Base-by-base conservation (phyloP, 139 green algal genomes). In the Auxenochlorella pyrenoidosa region DNA sequence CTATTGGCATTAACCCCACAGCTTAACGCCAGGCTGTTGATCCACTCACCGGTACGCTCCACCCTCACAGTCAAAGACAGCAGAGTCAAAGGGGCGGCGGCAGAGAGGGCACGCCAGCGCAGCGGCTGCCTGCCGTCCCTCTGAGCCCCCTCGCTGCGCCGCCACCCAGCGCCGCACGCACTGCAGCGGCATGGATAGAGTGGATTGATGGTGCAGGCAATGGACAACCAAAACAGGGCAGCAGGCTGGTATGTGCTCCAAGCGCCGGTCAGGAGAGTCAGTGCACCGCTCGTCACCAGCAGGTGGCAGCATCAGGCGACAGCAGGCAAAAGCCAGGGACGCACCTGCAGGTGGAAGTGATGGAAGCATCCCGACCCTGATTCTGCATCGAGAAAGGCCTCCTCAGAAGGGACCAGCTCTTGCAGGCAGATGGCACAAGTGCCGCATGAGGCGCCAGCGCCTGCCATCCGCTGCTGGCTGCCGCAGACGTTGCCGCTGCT, bases 331-430 rank as follows among this genome's bases (percentile, higher is more conserved):
- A 12, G 2, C 43, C 4, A 18, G 1, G 18, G 19, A 43, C 78
- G 3, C 22, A 43, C 86, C 59, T 70, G 24, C 5, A 85, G 76
- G 79, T 87, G 88, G 43, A 90, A 91, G 16, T 83, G 75, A 36
- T 91, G 88, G 41, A 84, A 87, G 85, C 88, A 91, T 22, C n/a
- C n/a, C n/a, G n/a, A n/a, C n/a, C n/a, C n/a, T n/a, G n/a, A n/a
- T n/a, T n/a, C n/a, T n/a, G 24, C 22, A 34, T 91, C 85, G 22
- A 91, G n/a, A 40, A 87, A 91, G 0, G 88, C 78, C 43, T 90
- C 81, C 0, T 90, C 41, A 21, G 40, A 34, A 3, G 43, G 40
- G 21, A 51, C 22, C 32, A 79, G 36, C 26, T 81, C 78, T 2
- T 54, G 1, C 32, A 90, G 40, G 63, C 87, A 90, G 28, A 90